Conservation (phyloP, 2,329 filamentous ascomycete genomes). For the Cladosporium sp. region DNA sequence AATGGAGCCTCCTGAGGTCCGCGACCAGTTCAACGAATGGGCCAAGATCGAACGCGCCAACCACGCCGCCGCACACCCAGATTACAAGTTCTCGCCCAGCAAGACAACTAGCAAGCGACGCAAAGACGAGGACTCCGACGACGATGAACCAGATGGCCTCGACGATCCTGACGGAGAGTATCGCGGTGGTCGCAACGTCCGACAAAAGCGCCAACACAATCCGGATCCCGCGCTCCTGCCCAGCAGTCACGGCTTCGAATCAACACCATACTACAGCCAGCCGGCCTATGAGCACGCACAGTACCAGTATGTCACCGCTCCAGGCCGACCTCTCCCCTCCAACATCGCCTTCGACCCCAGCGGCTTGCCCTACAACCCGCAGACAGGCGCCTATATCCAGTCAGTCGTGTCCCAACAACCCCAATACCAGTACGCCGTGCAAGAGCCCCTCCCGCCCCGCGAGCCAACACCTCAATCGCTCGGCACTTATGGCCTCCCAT, state of each 20-base stretch:
- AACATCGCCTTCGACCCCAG: constrained; percentile 28
- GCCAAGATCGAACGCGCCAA: constrained; percentile 78
- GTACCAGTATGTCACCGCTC: constrained; percentile 24
- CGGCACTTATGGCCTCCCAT: constrained; percentile 30
- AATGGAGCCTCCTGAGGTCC: constrained; percentile 68
- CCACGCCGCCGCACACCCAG: constrained; percentile 78
- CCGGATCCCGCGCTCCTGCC: constrained; percentile 22
- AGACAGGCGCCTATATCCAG: constrained; percentile 25
- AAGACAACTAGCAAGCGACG: constrained; percentile 58
- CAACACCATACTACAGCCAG: constrained; percentile 30
- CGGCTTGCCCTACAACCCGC: constrained; percentile 27
- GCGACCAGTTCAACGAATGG: constrained; percentile 71
- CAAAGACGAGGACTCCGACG: constrained; percentile 31
- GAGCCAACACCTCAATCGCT: constrained; percentile 27
- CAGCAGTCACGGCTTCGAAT: constrained; percentile 27
- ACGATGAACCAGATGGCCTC: constrained; percentile 30
- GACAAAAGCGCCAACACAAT: constrained; percentile 19
- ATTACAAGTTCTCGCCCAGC: constrained; percentile 89
- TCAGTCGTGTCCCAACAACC: constrained; percentile 20
- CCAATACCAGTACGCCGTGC: constrained; percentile 24
- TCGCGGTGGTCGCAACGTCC: constrained; percentile 24
- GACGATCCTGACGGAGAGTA: constrained; percentile 34
- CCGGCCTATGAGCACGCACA: constrained; percentile 27
- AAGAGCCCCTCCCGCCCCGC: constrained; percentile 24
- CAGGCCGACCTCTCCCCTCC: constrained; percentile 26